Base-by-base conservation (phyloP, 2,329 filamentous ascomycete genomes). In the Cordyceps farinosa region DNA sequence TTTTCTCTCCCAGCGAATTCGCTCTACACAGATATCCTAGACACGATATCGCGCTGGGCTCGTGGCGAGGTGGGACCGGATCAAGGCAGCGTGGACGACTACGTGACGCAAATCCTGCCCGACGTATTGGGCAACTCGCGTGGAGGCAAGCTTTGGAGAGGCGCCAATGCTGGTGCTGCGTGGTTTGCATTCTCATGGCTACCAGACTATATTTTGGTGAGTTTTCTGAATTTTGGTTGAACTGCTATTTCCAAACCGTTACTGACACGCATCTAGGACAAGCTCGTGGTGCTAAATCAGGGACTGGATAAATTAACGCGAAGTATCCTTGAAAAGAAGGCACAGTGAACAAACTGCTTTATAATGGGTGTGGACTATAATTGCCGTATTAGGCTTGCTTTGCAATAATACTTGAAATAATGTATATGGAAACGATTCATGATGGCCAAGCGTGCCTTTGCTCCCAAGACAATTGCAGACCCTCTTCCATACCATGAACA, bases 131-230 rank as follows among this genome's bases (percentile, higher is more conserved):
- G 42, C 13, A 44, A 42, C 30, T 54, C 50, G 11, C 51, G 52
- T n/a, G 52, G 50, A 4, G 59, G 59, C n/a, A 53, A 55, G 32
- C 40, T 62, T 2, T 62, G 59, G 59, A 15, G 59, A n/a, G 59
- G 59, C 15, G 59, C 51, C 11, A 53, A 62, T 15, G 32, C 59
- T 3, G 51, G 51, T 5, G 59, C 59, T 15, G 51, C 40, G 15
- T 47, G 59, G 42, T 62, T 62, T 42, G 59, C 59, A 13, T 17
- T 40, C 2, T 15, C 30, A 3, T 62, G 51, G 42, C 32, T 62
- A 3, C 59, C 59, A 13, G 22, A 53, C 10, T 62, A 62, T 40
- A n/a, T 62, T 34, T 17, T 62, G 32, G 59, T 62, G 34, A 62
- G 51, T 47, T 10, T 30, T 3, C 2, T 17, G 2, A 30, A 22